A percentile compares a stretch with the other conserved stretches of the same genome.
Evolutionary conservation across 108 stramenopile genomes (phyloP).

Genomic region (Fistulifera pelliculosa): DNA sequence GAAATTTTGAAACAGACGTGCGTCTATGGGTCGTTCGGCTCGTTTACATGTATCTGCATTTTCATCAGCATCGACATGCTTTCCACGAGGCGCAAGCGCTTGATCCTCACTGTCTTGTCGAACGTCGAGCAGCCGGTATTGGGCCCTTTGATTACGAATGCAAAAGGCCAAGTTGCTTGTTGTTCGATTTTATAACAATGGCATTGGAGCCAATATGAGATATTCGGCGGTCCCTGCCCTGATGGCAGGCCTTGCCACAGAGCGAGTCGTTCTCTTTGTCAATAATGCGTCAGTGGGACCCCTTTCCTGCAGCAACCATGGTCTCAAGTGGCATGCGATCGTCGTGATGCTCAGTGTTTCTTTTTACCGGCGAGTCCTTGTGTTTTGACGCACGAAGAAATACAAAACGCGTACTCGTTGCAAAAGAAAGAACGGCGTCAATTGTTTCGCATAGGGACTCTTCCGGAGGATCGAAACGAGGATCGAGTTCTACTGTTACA

Average conservation of each 20-base stretch:
- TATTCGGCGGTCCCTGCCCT: conserved; percentile 19
- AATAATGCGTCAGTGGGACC: conserved; percentile 18
- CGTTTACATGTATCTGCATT: conserved; percentile 23
- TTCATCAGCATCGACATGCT: conserved; percentile 33
- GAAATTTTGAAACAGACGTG: neutral
- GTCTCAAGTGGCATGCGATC: conserved; percentile 19
- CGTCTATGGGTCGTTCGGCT: conserved; percentile 23
- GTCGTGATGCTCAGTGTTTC: conserved; percentile 36
- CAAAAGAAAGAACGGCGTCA: conserved; percentile 8
- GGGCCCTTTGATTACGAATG: conserved; percentile 52
- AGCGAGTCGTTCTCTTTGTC: conserved; percentile 30
- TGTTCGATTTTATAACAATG: conserved; percentile 18
- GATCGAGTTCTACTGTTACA: conserved; percentile 17
- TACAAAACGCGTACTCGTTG: conserved; percentile 18
- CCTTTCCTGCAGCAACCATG: conserved; percentile 18
- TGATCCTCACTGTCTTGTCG: neutral
- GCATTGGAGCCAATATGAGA: conserved; percentile 29
- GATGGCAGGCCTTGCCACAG: conserved; percentile 28
- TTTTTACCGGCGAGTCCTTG: conserved; percentile 30
- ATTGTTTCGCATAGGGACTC: conserved; percentile 18
- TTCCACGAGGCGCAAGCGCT: conserved; percentile 16
- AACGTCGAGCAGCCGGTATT: conserved; percentile 7
- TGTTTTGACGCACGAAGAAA: conserved; percentile 17
- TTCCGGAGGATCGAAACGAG: conserved; percentile 1
- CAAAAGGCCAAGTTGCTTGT: conserved; percentile 30